Evolutionary conservation across 768 basidiomycete genomes (phyloP), one percentile per base, ranked within the genome.

Genomic region (Boletus subcaerulescens): DNA sequence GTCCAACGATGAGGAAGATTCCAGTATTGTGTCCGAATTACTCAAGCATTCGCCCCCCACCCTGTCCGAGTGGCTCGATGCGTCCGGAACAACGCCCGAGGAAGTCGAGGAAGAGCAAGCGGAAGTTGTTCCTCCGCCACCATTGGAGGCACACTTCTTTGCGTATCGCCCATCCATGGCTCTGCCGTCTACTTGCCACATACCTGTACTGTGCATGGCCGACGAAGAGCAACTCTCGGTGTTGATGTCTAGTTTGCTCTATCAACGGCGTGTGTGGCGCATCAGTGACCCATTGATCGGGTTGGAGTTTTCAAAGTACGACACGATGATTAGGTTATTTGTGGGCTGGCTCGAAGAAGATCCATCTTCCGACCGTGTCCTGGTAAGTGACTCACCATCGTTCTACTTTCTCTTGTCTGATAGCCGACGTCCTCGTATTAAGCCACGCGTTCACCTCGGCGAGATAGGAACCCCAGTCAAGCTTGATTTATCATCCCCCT

Each of bases 221-320:
- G 33, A 57, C 15, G 44, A 35, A 33, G 38, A 49, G 20, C 43
- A 55, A 24, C 20, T 57, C 1, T 52, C 48, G 0, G 32, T 55
- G n/a, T 24, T 55, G 43, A 55, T 57, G 56, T 58, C 57, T 3
- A 55, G 53, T 17, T n/a, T 55, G 24, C 53, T 55, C 6, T 50
- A 50, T 14, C 53, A 55, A 24, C 53, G 53, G 24, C 44, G 44
- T n/a, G 43, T 45, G 32, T 57, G 56, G 52, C 40, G 15, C 44
- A 55, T 55, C 35, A 9, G 5, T 6, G 44, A 57, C 22, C 52
- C 56, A 12, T 29, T 57, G 33, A 11, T 58, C 8, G 57, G 48
- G 20, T 29, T 58, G 12, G 39, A 24, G 29, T 50, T 58, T 33
- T 55, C 53, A 31, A 50, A 56, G 35, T 50, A 55, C 15, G 48